A percentile compares a stretch with the other conserved stretches of the same genome.
These are phyloP conservation scores for Backusella westeae DNA, from an alignment of 192 early-diverging fungal species.

Conservation along the genomic window DNA sequence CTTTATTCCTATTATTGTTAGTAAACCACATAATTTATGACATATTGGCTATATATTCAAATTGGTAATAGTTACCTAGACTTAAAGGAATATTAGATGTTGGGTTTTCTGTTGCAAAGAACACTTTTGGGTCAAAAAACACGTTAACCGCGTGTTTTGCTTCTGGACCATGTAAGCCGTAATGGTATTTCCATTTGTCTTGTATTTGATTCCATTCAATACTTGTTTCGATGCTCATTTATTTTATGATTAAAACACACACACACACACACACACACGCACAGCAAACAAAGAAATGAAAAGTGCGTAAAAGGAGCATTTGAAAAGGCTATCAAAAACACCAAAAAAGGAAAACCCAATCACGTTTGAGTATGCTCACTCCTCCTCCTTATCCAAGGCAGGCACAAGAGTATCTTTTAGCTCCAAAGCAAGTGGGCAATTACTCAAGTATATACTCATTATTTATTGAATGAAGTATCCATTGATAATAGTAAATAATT, in stretches of 20 bases:
- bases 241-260: not conserved
- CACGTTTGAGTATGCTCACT: too few species aligned
- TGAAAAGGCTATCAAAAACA: too few species aligned
- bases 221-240: not conserved
- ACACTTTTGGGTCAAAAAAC: conserved; percentile 9
- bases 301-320: too few species aligned
- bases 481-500: too few species aligned
- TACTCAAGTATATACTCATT: too few species aligned
- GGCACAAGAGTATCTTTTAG: too few species aligned
- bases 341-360: too few species aligned
- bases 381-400: too few species aligned
- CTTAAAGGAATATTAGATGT: not conserved
- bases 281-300: not conserved
- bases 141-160: not conserved
- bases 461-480: too few species aligned
- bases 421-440: too few species aligned
- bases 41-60: not conserved
- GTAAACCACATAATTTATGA: not conserved
- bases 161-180: not conserved
- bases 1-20: not conserved
- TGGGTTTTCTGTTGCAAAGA: not conserved
- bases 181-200: not conserved
- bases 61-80: not conserved
- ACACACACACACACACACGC: not conserved
- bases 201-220: not conserved